phyloP scores from a whole-genome alignment of 169 alveolate genomes.

The Eimeria tenella region DNA sequence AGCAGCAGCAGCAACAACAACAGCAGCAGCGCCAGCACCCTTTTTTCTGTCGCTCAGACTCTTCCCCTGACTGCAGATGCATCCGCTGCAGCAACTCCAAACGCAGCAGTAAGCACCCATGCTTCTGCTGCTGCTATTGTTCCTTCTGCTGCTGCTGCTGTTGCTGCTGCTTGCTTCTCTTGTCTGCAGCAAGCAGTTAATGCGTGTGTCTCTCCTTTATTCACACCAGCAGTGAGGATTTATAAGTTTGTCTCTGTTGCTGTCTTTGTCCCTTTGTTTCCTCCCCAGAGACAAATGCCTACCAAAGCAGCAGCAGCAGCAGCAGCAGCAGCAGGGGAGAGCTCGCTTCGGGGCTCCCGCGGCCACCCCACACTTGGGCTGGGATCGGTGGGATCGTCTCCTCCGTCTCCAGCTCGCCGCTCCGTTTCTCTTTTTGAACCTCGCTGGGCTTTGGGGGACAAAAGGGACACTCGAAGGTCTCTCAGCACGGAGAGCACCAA shows the following conservation, averaged over 20 bases:
- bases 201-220: too few species aligned
- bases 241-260: too few species aligned
- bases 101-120: not conserved
- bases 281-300: constrained; percentile 1
- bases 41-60: too few species aligned
- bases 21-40: too few species aligned
- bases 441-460: not conserved
- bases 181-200: too few species aligned
- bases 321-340: not conserved
- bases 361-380: not conserved
- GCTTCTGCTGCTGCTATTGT: constrained; percentile 23
- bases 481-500: not conserved
- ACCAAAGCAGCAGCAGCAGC: not conserved
- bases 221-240: too few species aligned
- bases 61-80: too few species aligned
- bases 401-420: constrained; percentile 3
- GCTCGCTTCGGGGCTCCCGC: not conserved
- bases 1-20: not conserved
- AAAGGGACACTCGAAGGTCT: not conserved
- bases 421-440: not conserved
- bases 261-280: constrained; percentile 18
- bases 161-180: not conserved
- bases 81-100: too few species aligned
- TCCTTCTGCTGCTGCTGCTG: not conserved
- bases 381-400: not conserved